Evolutionary conservation across 768 basidiomycete species (phyloP).

Genomic region (Serpula lacrymans): DNA sequence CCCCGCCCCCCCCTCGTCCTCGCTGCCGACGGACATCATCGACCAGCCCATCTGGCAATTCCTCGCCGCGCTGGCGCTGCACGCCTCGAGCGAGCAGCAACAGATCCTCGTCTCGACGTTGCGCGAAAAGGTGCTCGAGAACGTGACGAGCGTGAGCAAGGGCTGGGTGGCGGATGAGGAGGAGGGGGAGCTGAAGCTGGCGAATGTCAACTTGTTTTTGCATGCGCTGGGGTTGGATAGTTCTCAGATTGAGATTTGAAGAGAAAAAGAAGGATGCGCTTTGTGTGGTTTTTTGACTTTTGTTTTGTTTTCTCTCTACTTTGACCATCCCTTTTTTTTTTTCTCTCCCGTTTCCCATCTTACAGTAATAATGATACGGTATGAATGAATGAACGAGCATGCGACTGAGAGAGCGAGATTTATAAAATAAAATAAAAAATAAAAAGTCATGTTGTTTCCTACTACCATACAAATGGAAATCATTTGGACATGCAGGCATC

Average conservation of each 20-base stretch:
- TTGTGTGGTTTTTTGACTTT: too few relatives aligned
- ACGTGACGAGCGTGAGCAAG: conserved; percentile 75
- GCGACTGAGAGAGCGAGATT: too few relatives aligned
- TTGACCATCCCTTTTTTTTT: too few relatives aligned
- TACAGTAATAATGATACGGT: too few relatives aligned
- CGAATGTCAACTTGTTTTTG: conserved; percentile 90
- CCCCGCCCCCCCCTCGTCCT: conserved; percentile 31
- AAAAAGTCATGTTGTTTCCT: too few relatives aligned
- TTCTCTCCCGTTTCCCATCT: too few relatives aligned
- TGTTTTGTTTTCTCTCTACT: too few relatives aligned
- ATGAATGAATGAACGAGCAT: too few relatives aligned
- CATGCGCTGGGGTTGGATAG: conserved; percentile 73
- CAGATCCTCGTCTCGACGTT: conserved; percentile 79
- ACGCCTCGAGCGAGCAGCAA: conserved; percentile 84
- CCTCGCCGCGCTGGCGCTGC: conserved; percentile 83
- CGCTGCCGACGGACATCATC: conserved; percentile 53
- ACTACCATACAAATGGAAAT: too few relatives aligned
- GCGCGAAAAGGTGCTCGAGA: conserved; percentile 92
- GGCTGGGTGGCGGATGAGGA: conserved; percentile 72
- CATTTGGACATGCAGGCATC: too few relatives aligned
- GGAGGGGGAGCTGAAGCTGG: conserved; percentile 71
- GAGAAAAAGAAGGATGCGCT: too few relatives aligned
- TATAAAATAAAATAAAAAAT: too few relatives aligned
- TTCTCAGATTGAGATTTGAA: conserved; percentile 62
- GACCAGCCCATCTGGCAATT: conserved; percentile 97